Evolutionary conservation across 106 monocot species (phyloP), one percentile per base, ranked within the genome.

Genomic region (Chionographis japonica): DNA sequence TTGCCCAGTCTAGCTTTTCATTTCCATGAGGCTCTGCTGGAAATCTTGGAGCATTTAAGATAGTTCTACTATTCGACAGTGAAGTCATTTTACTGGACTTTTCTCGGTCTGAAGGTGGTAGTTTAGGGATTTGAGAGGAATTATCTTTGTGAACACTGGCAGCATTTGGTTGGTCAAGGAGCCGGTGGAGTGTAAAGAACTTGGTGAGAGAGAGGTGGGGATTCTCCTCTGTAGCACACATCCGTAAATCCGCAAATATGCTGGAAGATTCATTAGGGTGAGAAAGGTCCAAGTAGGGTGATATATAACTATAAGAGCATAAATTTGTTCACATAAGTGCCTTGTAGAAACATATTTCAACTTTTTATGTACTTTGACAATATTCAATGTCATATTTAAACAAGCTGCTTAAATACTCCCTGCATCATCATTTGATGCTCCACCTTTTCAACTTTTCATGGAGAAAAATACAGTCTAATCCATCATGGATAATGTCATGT

Each of bases 1-100:
- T 77, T 46, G 83, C 86, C 91, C 91, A 95, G 67, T 88, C 85
- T n/a, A 86, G 63, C 72, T 80, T 91, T 67, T 86, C 95, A 52
- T 75, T 78, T 37, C 51, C 61, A 12, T 40, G 55, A 10, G 67
- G 40, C 19, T 82, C 79, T 8, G 62, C 54, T 13, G 73, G 27
- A 40, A 72, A 17, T 3, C 81, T 84, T 66, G 65, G 14, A 52
- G 81, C 3, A 73, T 72, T 85, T 49, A 16, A 14, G 40, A 54
- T 60, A 52, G 4, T 75, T 75, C 56, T 77, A 17, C 20, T 69
- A 35, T 59, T 66, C 27, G 64, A 39, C 11, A 37, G n/a, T 60
- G 77, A 49, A 18, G 56, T 42, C 64, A 77, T 87, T 65, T 68
- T 81, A 19, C 10, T 69, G 8, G 43, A 40, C 16, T 79, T 74